Evolutionary conservation across 805 yeast genomes (phyloP), one percentile per base, ranked within the genome.

Genomic region (Saturnispora besseyi): DNA sequence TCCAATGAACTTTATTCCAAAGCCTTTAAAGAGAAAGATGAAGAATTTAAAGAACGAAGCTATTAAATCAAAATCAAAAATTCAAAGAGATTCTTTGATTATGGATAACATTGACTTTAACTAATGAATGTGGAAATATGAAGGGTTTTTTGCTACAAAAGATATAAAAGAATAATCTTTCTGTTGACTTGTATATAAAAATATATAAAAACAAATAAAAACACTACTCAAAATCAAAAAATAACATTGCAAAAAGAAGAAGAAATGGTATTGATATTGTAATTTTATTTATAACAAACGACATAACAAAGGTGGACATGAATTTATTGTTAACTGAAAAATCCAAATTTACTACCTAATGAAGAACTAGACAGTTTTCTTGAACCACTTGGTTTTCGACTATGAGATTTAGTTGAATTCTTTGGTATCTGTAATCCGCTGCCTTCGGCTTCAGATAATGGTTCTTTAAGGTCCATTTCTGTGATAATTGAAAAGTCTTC

Each of bases 1-100:
- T n/a, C 77, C 87, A 8, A 73, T 74, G 65, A 82, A 86, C 21
- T 85, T 79, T 58, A 70, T 83, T n/a, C 77, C 87, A 41, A 74
- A 70, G 59, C 65, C 62, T 34, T 58, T 76, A 21, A 67, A 67
- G 51, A 70, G 74, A 55, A 68, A 72, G 58, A 62, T 82, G 69
- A 59, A 65, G 43, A 78, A 78, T 57, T 65, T 67, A 50, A 74
- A 70, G 63, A 59, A 62, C 46, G 60, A 62, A 51, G 72, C 70
- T n/a, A 60, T 59, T 13, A 36, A 52, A 28, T 48, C 55, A 15
- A 52, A 58, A 24, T 60, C 60, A 44, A 58, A 55, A 37, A 48
- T 57, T n/a, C 55, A 59, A 31, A 63, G 68, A 26, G 63, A 62
- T 40, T 61, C 65, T 32, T 54, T 75, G 55, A 64, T 80, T 66